A percentile compares a stretch with the other conserved stretches of the same genome.
Evolutionary conservation across 1,139 yeast species (phyloP).

Genomic region (Yamadazyma spencermartinsiae): DNA sequence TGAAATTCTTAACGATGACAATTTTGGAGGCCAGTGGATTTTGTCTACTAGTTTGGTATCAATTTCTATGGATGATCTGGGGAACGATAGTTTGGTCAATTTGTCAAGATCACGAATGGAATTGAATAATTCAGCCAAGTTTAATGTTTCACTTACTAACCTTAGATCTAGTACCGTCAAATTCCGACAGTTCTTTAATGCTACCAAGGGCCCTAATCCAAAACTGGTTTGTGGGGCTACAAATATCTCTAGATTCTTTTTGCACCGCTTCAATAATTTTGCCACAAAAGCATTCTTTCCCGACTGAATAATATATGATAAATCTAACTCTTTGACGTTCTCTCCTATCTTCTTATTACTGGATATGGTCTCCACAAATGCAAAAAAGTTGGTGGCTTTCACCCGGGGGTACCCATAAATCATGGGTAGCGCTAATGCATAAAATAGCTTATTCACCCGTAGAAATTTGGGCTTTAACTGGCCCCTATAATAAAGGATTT

Average conservation of each 20-base stretch:
- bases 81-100: slow-evolving; percentile 79
- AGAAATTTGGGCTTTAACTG: slow-evolving; percentile 52
- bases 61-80: slow-evolving; percentile 82
- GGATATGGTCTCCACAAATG: slow-evolving; percentile 71
- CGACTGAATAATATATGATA: slow-evolving; percentile 78
- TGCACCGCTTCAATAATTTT: slow-evolving; percentile 73
- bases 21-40: slow-evolving; percentile 74
- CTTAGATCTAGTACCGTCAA: slow-evolving; percentile 73
- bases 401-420: slow-evolving; percentile 66
- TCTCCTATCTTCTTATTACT: slow-evolving; percentile 41
- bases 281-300: slow-evolving; percentile 95
- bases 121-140: slow-evolving; percentile 71
- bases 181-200: slow-evolving; percentile 67
- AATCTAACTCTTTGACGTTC: slow-evolving; percentile 58
- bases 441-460: slow-evolving; percentile 63
- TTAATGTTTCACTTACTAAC: slow-evolving; percentile 89
- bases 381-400: slow-evolving; percentile 63
- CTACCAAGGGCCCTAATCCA: slow-evolving; percentile 84
- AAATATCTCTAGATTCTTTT: slow-evolving; percentile 60
- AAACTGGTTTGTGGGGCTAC: slow-evolving; percentile 95
- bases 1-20: slow-evolving; percentile 71
- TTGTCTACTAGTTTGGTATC: slow-evolving; percentile 46
- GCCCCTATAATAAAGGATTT: slow-evolving; percentile 33
- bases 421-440: slow-evolving; percentile 56
- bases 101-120: slow-evolving; percentile 64